Evolutionary conservation across 345 rosid species (phyloP).

Genomic region (Populus simonii): DNA sequence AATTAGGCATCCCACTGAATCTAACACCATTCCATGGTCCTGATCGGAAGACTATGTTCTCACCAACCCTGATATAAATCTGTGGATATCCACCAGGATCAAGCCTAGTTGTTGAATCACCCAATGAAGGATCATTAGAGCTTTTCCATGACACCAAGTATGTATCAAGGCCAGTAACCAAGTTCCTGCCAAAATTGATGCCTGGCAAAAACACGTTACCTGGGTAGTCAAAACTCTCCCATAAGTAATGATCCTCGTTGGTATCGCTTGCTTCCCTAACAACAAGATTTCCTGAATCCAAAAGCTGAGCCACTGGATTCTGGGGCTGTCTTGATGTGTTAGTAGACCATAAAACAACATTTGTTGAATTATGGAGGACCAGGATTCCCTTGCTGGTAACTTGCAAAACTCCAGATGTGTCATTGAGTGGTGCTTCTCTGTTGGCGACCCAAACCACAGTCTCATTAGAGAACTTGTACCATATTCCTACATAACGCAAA

Average conservation of each 20-base stretch:
- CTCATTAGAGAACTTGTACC: conserved; percentile 24
- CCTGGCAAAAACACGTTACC: conserved; percentile 9
- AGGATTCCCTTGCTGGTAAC: conserved; percentile 14
- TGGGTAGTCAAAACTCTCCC: conserved; percentile 21
- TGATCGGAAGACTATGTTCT: background rate
- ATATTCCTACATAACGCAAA: conserved; percentile 28
- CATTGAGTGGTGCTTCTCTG: conserved; percentile 19
- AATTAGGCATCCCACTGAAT: conserved; percentile 25
- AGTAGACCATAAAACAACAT: background rate
- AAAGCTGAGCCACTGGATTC: conserved; percentile 20
- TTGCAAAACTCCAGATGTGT: conserved; percentile 15
- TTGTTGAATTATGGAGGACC: conserved; percentile 3
- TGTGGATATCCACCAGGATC: conserved; percentile 31
- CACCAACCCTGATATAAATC: conserved; percentile 10
- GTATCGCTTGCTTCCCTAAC: conserved; percentile 17
- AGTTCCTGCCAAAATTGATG: conserved; percentile 9
- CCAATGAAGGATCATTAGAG: conserved; percentile 24
- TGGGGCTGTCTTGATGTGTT: background rate
- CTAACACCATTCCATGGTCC: conserved; percentile 39
- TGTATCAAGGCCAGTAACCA: conserved; percentile 1
- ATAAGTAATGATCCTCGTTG: background rate
- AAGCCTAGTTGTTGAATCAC: conserved; percentile 14
- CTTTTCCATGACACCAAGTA: conserved; percentile 19
- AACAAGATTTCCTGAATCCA: conserved; percentile 30
- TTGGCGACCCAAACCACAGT: conserved; percentile 34